phyloP scores from a whole-genome alignment of 2,329 filamentous ascomycete genomes.

The Arthrobotrys musiformis region DNA sequence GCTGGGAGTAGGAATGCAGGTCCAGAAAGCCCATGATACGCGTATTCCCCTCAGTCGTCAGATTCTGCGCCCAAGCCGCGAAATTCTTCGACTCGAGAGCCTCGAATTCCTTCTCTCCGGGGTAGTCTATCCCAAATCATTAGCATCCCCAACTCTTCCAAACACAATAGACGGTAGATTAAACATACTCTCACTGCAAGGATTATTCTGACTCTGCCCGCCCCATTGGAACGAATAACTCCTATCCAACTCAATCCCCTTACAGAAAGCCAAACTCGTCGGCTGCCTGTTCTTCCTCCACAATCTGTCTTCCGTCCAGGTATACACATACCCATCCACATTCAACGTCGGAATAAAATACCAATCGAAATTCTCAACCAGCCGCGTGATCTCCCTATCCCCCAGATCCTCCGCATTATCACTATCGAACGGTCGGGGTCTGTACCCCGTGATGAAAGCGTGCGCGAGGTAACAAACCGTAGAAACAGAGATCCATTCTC shows the following conservation, averaged over 20 bases:
- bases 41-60: constrained; percentile 76
- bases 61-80: constrained; percentile 83
- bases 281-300: constrained; percentile 95
- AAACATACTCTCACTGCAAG: constrained; percentile 79
- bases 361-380: constrained; percentile 86
- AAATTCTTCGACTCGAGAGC: constrained; percentile 80
- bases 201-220: constrained; percentile 74
- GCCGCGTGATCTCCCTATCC: constrained; percentile 71
- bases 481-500: constrained; percentile 95
- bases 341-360: constrained; percentile 90
- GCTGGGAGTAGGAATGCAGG: constrained; percentile 93
- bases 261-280: constrained; percentile 83
- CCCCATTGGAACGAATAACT: constrained; percentile 89
- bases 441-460: constrained; percentile 84
- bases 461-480: constrained; percentile 92
- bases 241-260: constrained; percentile 87
- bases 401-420: constrained; percentile 53
- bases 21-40: constrained; percentile 88
- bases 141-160: background rate
- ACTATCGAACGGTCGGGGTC: constrained; percentile 69
- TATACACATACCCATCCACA: constrained; percentile 93
- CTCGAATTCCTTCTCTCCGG: constrained; percentile 84
- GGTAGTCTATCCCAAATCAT: constrained; percentile 67
- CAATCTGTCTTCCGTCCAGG: constrained; percentile 88
- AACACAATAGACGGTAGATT: background rate